phyloP scores from a whole-genome alignment of 176 grass and related monocot genomes.

The Musa itinerans region DNA sequence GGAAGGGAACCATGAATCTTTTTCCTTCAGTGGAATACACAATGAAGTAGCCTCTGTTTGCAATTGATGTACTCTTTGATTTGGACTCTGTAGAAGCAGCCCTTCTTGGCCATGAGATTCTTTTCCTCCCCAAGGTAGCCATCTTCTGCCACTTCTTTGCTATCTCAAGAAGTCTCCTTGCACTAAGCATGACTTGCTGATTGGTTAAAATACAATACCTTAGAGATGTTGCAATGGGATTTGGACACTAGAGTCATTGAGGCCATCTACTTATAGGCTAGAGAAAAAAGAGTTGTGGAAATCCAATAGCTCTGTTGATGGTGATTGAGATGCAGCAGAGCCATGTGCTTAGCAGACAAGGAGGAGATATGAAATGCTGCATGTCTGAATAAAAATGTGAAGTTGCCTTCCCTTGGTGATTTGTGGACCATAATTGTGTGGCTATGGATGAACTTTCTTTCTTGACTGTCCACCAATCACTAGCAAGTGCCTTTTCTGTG shows the following conservation, averaged over 20 bases:
- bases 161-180: conserved; percentile 8
- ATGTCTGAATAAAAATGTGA: background rate
- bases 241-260: background rate
- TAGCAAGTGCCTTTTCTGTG: no score
- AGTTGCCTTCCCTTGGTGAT: background rate
- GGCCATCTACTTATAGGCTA: conserved; percentile 1
- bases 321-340: background rate
- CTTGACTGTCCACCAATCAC: no score
- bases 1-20: conserved; percentile 29
- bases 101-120: conserved; percentile 5
- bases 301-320: background rate
- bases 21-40: conserved; percentile 27
- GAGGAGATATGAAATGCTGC: background rate
- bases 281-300: background rate
- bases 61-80: conserved; percentile 27
- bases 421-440: background rate
- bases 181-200: background rate
- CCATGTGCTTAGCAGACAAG: background rate
- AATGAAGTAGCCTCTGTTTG: conserved; percentile 36
- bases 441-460: no score
- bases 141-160: conserved; percentile 19
- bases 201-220: background rate
- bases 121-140: conserved; percentile 8
- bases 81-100: conserved; percentile 4
- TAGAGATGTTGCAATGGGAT: background rate